Evolutionary conservation across 2,329 filamentous ascomycete species (phyloP).

Genomic region (Diaporthe destruens): DNA sequence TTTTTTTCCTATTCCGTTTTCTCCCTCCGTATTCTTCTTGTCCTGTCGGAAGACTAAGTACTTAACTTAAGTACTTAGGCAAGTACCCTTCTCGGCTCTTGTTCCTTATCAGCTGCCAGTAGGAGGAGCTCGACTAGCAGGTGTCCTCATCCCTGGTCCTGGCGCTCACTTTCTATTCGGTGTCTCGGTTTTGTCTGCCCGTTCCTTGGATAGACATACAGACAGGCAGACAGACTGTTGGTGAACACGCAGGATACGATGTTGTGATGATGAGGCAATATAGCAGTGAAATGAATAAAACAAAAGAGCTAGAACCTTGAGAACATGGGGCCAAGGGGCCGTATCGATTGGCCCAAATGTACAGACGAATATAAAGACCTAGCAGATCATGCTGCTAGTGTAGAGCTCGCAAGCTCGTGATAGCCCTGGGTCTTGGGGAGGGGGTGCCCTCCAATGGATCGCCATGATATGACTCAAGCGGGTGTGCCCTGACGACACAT

Average conservation of each 20-base stretch:
- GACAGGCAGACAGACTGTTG: neutral
- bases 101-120: constrained; percentile 13
- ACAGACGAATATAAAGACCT: neutral
- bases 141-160: neutral
- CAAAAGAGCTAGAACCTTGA: neutral
- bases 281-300: neutral
- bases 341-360: neutral
- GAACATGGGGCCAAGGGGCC: neutral
- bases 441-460: neutral
- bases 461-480: constrained; percentile 25
- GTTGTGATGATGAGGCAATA: neutral
- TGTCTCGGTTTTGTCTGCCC: neutral
- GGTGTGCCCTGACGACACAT: constrained; percentile 5
- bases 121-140: constrained; percentile 9
- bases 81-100: too few relatives aligned
- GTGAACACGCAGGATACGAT: neutral
- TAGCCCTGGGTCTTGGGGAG: constrained; percentile 1
- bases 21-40: neutral
- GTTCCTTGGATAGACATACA: neutral
- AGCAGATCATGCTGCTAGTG: constrained; percentile 8
- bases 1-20: neutral
- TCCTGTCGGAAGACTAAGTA: neutral
- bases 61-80: too few relatives aligned
- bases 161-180: neutral
- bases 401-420: constrained; percentile 27